Conservation (phyloP, 768 basidiomycete genomes). For the Amanita muscaria region DNA sequence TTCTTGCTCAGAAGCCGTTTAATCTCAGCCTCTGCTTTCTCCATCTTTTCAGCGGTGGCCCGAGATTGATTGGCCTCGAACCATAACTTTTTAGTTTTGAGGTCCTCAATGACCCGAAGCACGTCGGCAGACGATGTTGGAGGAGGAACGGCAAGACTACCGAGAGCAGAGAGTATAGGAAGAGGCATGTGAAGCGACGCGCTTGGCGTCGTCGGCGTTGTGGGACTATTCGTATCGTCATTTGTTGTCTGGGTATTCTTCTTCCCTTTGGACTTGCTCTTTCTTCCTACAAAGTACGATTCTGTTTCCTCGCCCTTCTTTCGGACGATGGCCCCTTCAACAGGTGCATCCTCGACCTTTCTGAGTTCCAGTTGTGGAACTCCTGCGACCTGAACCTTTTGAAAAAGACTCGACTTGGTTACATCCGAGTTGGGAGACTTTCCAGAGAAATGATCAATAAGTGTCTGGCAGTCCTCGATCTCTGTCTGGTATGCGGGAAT, state of each 20-base stretch:
- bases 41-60: constrained; percentile 69
- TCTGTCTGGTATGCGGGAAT: constrained; percentile 84
- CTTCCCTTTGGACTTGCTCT: constrained; percentile 58
- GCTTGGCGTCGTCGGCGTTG: constrained; percentile 17
- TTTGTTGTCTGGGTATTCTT: constrained; percentile 30
- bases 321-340: constrained; percentile 62
- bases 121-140: constrained; percentile 72
- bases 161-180: constrained; percentile 79
- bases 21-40: constrained; percentile 73
- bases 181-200: constrained; percentile 65
- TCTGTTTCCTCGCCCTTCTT: constrained; percentile 95
- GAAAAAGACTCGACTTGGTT: constrained; percentile 32
- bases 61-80: constrained; percentile 86
- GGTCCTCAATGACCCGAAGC: constrained; percentile 76
- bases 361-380: constrained; percentile 80
- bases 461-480: constrained; percentile 93
- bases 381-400: constrained; percentile 42
- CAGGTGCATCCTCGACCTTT: constrained; percentile 64
- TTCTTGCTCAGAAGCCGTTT: constrained; percentile 42
- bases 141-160: constrained; percentile 83
- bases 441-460: constrained; percentile 78
- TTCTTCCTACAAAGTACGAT: constrained; percentile 67
- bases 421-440: constrained; percentile 41
- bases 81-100: constrained; percentile 93
- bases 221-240: constrained; percentile 17